Evolutionary conservation across 1,139 yeast species (phyloP), one percentile per base, ranked within the genome.

Genomic region (Nakaseomyces kungkrabaensis): DNA sequence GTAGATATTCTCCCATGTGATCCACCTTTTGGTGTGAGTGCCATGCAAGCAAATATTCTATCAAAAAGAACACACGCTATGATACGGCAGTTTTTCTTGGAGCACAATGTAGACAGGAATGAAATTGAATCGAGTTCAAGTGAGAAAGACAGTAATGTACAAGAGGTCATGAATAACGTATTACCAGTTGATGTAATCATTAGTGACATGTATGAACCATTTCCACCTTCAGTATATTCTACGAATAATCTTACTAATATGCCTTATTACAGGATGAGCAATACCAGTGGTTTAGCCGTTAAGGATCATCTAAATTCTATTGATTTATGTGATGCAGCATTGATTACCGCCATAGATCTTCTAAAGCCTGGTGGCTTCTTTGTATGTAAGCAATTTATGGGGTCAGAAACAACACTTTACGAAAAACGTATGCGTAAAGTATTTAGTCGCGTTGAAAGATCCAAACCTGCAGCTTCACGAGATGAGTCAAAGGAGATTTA

Each of bases 291-390:
- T 22, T 63, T 81, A 36, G 72, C 76, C 2, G 73, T 79, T 17
- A 73, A 77, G 56, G 90, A 84, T 60, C 90, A 83, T 62, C 66
- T 73, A 2, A 72, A 74, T 49, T 64, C 64, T 1, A 54, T 79
- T 77, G 96, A 90, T 65, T 70, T 92, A 50, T 92, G 97, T 55
- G 97, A 92, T 63, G 96, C 97, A 0, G 90, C 96, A 0, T 69
- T 92, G 52, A 72, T 87, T 11, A 75, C 90, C 50, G 81, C 89
- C 3, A 76, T 86, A 48, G 87, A 82, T 53, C 65, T 84, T 3
- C 68, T 92, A 50, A 79, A 74, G 54, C 79, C 82, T 10, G 77
- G 77, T 8, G 98, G 98, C 1, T 68, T 74, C 6, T 78, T 88
- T 59, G 81, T 89, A 5, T 77, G 95, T 58, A 82, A 94, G 62